Conservation (phyloP, 2,329 filamentous ascomycete species). For the Rhinocladiella similis region DNA sequence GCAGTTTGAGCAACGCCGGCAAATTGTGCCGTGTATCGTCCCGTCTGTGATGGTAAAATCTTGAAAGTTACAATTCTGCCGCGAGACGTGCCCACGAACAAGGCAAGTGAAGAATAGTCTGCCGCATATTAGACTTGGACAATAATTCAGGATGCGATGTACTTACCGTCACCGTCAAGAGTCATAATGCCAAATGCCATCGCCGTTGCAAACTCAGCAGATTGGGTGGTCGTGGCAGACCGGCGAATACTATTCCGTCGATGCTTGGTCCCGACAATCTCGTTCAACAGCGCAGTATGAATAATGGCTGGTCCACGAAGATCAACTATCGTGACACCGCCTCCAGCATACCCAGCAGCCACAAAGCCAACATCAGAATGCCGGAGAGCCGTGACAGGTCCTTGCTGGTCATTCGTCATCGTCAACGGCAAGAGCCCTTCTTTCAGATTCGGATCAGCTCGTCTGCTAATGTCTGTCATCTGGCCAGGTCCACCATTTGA, state of each 20-base stretch:
- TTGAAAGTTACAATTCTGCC: slow-evolving; percentile 90
- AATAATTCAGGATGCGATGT: neutral
- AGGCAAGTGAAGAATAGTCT: slow-evolving; percentile 89
- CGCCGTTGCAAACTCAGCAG: slow-evolving; percentile 72
- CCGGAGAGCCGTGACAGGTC: slow-evolving; percentile 74
- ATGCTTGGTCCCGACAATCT: slow-evolving; percentile 75
- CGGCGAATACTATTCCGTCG: slow-evolving; percentile 71
- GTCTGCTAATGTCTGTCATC: slow-evolving; percentile 71
- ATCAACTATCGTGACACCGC: slow-evolving; percentile 79
- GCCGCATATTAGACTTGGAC: slow-evolving; percentile 29
- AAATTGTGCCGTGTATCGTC: slow-evolving; percentile 70
- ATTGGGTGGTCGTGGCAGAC: slow-evolving; percentile 28
- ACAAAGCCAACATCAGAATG: slow-evolving; percentile 94
- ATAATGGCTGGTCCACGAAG: slow-evolving; percentile 84
- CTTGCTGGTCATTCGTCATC: slow-evolving; percentile 80
- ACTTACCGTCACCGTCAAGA: slow-evolving; percentile 74
- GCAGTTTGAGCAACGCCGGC: slow-evolving; percentile 68
- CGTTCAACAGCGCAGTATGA: slow-evolving; percentile 68
- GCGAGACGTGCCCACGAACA: slow-evolving; percentile 84
- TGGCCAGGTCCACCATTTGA: slow-evolving; percentile 64
- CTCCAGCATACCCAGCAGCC: slow-evolving; percentile 80
- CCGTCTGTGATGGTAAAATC: slow-evolving; percentile 69
- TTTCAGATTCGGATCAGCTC: slow-evolving; percentile 71
- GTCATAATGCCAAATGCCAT: slow-evolving; percentile 95
- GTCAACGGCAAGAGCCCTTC: slow-evolving; percentile 79